Base-by-base conservation (phyloP, 108 stramenopile species). In the Nannochloropsis gaditana region DNA sequence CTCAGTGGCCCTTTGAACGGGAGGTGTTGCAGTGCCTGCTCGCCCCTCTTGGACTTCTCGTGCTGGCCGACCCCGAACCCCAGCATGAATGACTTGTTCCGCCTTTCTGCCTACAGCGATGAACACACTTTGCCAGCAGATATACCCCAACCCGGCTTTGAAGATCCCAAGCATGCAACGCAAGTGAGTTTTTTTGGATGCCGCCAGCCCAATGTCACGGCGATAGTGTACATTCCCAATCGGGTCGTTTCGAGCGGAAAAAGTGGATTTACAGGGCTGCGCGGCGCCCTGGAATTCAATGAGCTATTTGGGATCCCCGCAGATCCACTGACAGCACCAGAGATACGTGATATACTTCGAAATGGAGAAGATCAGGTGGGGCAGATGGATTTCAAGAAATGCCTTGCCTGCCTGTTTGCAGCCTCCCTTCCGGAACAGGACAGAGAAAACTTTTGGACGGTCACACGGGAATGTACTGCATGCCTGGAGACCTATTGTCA, bases 401-500 rank as follows among this genome's bases (percentile, higher is more conserved):
- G 59, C n/a, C n/a, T 73, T 4, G 59, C 59, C 15, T 73, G 59
- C 8, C n/a, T 73, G 6, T 73, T 73, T 73, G 59, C 59, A 15
- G 59, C 59, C n/a, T n/a, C 19, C 59, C n/a, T 73, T 15, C 8
- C 59, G 59, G 59, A 6, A n/a, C 59, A 73, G 59, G 59, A 73
- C 59, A 73, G 59, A 73, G 3, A 4, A n/a, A 2, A n/a, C 59
- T 73, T 73, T 6, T 73, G 59, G 59, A n/a, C 59, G 59, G 8
- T n/a, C 59, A 73, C 6, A 73, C n/a, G 19, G 19, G 19, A 73
- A n/a, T 73, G 59, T 73, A 73, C 59, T 73, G 4, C 59, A n/a
- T 73, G 59, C n/a, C n/a, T 73, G 59, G 59, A 73, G n/a, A n/a
- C 59, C 15, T 73, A 73, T 73, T 73, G 59, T 73, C 59, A 73